Evolutionary conservation across 2,329 filamentous ascomycete species (phyloP), one percentile per base, ranked within the genome.

Genomic region (Gliomastix tumulicola): DNA sequence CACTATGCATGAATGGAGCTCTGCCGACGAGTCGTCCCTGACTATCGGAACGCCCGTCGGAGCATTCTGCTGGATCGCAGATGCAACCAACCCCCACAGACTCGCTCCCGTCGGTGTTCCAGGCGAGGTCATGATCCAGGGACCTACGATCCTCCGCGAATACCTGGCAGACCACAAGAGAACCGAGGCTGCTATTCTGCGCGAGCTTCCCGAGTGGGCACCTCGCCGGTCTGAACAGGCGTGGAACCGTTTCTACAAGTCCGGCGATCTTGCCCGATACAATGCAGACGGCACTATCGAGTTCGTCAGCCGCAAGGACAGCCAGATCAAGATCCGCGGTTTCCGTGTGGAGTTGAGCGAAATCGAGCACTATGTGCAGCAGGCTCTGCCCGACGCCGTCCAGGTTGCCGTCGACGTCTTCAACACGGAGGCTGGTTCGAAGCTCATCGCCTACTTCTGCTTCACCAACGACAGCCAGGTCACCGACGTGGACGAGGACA

Each of bases 131-230:
- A 23, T 43, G 19, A 37, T 47, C 19, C 39, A 47, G 22, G 43
- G 38, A 2, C 69, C 69, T 12, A 45, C 41, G 12, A 11, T 75
- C 13, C 66, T 65, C 18, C 54, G 62, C 25, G 68, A 69, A 25
- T 76, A 75, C 37, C 50, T 71, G n/a, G 65, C 66, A 35, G 42
- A 50, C 7, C 8, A 48, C 20, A 21, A 38, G 13, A 15, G 16
- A 4, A 56, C 65, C 57, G 38, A 53, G 39, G 12, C 41, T 4
- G 41, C 44, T 3, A 21, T 34, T 13, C 13, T 34, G 12, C 6
- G 13, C 2, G 21, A 5, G 12, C 28, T 39, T 17, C 38, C 41
- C 2, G 19, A 28, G 7, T 43, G 39, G 39, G 39, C 31, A 7
- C 41, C 41, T 13, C 13, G 27, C 9, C 32, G 33, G 16, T 17